phyloP scores from a whole-genome alignment of 441 rosid species.

The Brassica hybrid region DNA sequence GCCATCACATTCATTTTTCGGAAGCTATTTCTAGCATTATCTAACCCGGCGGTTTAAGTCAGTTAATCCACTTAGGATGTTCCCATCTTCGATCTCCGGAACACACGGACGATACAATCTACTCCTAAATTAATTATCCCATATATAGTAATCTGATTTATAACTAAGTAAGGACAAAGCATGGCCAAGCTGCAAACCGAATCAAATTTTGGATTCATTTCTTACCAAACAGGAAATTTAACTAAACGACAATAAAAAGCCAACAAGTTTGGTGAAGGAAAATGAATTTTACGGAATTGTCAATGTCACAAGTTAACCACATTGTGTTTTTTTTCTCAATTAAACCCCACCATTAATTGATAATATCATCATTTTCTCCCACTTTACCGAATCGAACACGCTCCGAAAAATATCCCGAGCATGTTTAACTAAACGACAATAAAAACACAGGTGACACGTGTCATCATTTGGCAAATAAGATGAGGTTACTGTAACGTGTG shows the following conservation, averaged over 20 bases:
- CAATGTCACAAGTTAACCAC: not conserved
- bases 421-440: conserved; percentile 5
- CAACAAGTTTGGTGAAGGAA: conserved; percentile 3
- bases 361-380: not conserved
- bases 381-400: not conserved
- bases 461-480: conserved; percentile 45
- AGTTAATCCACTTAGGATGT: too few relatives aligned
- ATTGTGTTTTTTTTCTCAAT: not conserved
- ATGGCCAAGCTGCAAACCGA: not conserved
- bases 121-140: too few relatives aligned
- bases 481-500: conserved; percentile 92
- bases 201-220: not conserved
- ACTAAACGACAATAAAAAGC: not conserved
- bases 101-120: too few relatives aligned
- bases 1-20: too few relatives aligned
- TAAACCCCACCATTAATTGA: not conserved
- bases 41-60: too few relatives aligned
- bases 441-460: conserved; percentile 59
- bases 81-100: too few relatives aligned
- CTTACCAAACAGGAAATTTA: not conserved
- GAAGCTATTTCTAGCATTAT: too few relatives aligned
- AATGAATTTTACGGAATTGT: not conserved
- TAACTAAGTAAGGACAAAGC: not conserved
- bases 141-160: too few relatives aligned
- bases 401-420: conserved; percentile 18